Conservation (phyloP, 495 filamentous ascomycete genomes). For the Xylaria acuta region DNA sequence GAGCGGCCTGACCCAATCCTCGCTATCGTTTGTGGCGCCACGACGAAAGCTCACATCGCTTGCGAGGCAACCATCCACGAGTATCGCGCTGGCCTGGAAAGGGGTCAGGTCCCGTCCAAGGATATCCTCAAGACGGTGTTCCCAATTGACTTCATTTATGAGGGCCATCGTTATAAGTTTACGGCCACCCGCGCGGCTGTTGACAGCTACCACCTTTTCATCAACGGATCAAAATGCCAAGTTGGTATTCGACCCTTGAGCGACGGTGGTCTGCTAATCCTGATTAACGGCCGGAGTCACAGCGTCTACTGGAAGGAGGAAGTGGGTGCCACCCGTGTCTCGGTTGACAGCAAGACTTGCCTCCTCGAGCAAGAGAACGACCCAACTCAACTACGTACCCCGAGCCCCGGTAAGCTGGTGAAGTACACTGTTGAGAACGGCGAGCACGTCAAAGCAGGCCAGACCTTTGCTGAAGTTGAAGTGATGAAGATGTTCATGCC, state of each 20-base stretch:
- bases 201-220: constrained; percentile 98
- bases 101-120: constrained; percentile 94
- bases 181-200: constrained; percentile 91
- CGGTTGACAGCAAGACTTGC: constrained; percentile 97
- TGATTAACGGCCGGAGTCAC: constrained; percentile 90
- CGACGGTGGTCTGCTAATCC: constrained; percentile 92
- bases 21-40: constrained; percentile 90
- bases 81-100: constrained; percentile 89
- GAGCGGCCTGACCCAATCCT: constrained; percentile 93
- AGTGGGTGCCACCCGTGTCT: constrained; percentile 90
- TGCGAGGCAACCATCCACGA: constrained; percentile 87
- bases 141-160: constrained; percentile 98
- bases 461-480: constrained; percentile 96
- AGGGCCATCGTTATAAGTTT: constrained; percentile 95
- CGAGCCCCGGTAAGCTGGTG: constrained; percentile 96
- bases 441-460: constrained; percentile 89
- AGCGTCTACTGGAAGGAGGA: constrained; percentile 99
- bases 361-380: constrained; percentile 99
- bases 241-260: constrained; percentile 91
- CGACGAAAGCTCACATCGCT: constrained; percentile 92
- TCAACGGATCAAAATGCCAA: constrained; percentile 96
- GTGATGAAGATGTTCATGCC: constrained; percentile 99
- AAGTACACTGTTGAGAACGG: constrained; percentile 98
- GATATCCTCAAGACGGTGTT: constrained; percentile 98
- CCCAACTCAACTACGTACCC: constrained; percentile 93